Conservation (phyloP, 768 basidiomycete species). For the Botryobasidium botryosum region DNA sequence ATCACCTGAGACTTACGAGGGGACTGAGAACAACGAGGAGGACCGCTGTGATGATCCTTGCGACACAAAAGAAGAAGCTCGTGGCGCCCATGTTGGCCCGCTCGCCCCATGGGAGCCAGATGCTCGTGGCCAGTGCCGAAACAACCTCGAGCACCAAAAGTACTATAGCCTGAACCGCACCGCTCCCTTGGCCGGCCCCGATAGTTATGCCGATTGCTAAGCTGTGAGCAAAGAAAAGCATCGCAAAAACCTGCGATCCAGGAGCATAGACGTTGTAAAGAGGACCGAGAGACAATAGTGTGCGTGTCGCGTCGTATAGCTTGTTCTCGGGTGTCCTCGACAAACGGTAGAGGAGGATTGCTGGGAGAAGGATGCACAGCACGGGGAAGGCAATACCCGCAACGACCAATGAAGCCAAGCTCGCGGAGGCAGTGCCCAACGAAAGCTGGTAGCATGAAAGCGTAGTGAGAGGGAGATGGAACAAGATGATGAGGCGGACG, state of each 20-base stretch:
- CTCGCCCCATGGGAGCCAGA: constrained; percentile 94
- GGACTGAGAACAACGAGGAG: constrained; percentile 81
- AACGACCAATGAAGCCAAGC: constrained; percentile 49
- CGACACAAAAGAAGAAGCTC: constrained; percentile 84
- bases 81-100: constrained; percentile 95
- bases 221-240: constrained; percentile 65
- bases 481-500: constrained; percentile 74
- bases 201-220: constrained; percentile 69
- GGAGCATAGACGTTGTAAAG: constrained; percentile 91
- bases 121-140: constrained; percentile 72
- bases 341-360: constrained; percentile 59
- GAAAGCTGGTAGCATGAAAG: constrained; percentile 84
- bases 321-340: constrained; percentile 70
- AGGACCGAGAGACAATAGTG: constrained; percentile 75
- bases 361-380: constrained; percentile 64
- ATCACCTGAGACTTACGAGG: constrained; percentile 46
- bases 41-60: constrained; percentile 78
- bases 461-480: constrained; percentile 87
- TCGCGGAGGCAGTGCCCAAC: constrained; percentile 32
- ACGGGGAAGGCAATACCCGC: constrained; percentile 67
- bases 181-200: constrained; percentile 78
- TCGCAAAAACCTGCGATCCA: constrained; percentile 78
- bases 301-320: constrained; percentile 87
- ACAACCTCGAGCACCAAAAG: constrained; percentile 79
- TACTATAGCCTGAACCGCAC: constrained; percentile 81